Percentiles rank a stretch among this genome's conserved stretches.
phyloP scores from a whole-genome alignment of 225 moss, liverwort and hornwort genomes.

The Lunularia cruciata region DNA sequence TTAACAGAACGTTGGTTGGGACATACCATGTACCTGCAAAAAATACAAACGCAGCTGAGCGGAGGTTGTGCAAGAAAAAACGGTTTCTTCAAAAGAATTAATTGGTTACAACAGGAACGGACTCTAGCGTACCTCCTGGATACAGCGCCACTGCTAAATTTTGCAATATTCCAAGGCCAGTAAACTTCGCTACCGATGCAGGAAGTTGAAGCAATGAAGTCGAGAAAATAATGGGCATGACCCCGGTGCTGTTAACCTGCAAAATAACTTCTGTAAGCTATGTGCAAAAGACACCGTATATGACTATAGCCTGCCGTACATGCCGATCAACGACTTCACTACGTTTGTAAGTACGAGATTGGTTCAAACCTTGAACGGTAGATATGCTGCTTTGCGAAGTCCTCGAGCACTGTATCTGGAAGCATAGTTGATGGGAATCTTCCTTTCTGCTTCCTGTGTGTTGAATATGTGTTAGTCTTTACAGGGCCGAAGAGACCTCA shows the following conservation, averaged over 20 bases:
- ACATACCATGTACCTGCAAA: slow-evolving; percentile 82
- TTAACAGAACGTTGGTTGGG: slow-evolving; percentile 84
- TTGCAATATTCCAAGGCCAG: slow-evolving; percentile 76
- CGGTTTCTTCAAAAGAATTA: too few species aligned
- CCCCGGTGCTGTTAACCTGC: slow-evolving; percentile 97
- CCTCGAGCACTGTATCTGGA: slow-evolving; percentile 86
- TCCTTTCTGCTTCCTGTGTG: slow-evolving; percentile 96
- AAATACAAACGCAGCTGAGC: background rate
- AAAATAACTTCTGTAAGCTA: background rate
- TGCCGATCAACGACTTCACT: background rate
- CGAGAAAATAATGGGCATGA: slow-evolving; percentile 99
- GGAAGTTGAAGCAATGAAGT: slow-evolving; percentile 91
- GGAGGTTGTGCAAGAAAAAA: background rate
- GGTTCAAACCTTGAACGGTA: slow-evolving; percentile 75
- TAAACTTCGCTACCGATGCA: slow-evolving; percentile 81
- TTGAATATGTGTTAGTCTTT: slow-evolving; percentile 1
- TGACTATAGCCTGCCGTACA: background rate
- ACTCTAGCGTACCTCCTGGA: slow-evolving; percentile 68
- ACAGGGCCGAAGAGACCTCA: background rate
- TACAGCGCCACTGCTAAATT: slow-evolving; percentile 78
- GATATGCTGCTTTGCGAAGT: slow-evolving; percentile 87
- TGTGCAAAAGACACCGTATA: background rate
- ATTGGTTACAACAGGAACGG: background rate
- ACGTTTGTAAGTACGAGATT: too few species aligned
- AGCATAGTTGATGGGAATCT: slow-evolving; percentile 98